A percentile compares a stretch with the other conserved stretches of the same genome.
phyloP scores from a whole-genome alignment of 2,329 filamentous ascomycete species.

The Epichloe sp. region DNA sequence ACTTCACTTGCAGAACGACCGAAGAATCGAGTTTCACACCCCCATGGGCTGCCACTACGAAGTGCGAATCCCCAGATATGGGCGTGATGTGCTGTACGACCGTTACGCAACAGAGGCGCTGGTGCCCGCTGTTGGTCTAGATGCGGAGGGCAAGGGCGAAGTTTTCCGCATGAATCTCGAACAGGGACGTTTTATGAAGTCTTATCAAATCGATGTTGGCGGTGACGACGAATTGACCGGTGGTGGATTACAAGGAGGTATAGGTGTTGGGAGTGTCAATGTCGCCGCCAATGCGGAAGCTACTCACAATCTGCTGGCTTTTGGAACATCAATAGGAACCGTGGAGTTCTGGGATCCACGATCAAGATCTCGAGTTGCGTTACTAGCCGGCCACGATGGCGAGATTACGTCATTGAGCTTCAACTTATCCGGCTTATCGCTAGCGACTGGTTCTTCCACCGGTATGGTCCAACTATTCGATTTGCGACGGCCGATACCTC shows the following conservation, averaged over 20 bases:
- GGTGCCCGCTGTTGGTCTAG: conserved; percentile 76
- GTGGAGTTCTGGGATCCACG: conserved; percentile 95
- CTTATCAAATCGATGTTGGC: conserved; percentile 83
- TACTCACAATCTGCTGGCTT: conserved; percentile 81
- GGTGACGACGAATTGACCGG: conserved; percentile 61
- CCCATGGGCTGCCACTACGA: conserved; percentile 77
- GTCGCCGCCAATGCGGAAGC: conserved; percentile 75
- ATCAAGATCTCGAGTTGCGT: conserved; percentile 66
- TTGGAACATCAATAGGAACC: conserved; percentile 88
- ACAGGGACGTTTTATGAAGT: conserved; percentile 83
- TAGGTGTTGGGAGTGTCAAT: conserved; percentile 77
- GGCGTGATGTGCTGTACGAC: conserved; percentile 79
- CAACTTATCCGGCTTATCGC: conserved; percentile 65
- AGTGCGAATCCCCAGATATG: conserved; percentile 83
- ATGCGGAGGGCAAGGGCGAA: conserved; percentile 74
- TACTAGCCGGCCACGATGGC: conserved; percentile 54
- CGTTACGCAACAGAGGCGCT: conserved; percentile 71
- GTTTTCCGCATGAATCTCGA: conserved; percentile 90
- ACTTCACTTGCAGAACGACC: conserved; percentile 82
- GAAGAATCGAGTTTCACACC: conserved; percentile 86
- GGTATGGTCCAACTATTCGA: conserved; percentile 88
- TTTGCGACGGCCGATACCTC: conserved; percentile 70
- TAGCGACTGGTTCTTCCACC: conserved; percentile 77
- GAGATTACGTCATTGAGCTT: conserved; percentile 85
- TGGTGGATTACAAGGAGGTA: conserved; percentile 72